A percentile compares a stretch with the other conserved stretches of the same genome.
These are phyloP conservation scores for Arctium minus DNA, from an alignment of 129 eudicot species.

Conservation along the genomic window DNA sequence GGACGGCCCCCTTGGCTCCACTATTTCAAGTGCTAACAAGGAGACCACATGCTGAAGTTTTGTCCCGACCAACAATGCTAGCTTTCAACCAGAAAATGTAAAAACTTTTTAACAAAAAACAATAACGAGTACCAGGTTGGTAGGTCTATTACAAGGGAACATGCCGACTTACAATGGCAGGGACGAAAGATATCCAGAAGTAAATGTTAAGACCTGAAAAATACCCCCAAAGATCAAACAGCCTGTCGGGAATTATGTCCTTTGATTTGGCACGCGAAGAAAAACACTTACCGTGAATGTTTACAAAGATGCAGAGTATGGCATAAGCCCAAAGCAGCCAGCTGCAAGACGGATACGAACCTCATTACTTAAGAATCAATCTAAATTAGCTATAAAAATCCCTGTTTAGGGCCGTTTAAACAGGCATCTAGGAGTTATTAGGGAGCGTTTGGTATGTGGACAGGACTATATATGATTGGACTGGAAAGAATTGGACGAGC, in stretches of 20 bases:
- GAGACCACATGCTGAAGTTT: constrained; percentile 99
- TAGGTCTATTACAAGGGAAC: background rate
- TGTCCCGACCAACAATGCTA: constrained; percentile 88
- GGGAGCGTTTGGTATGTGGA: too few species aligned
- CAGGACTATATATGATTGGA: too few species aligned
- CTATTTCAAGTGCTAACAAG: constrained; percentile 83
- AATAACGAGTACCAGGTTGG: background rate
- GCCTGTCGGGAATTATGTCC: background rate
- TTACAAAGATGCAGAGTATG: constrained; percentile 82
- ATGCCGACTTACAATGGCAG: constrained; percentile 75
- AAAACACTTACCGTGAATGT: constrained; percentile 69
- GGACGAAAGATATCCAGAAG: constrained; percentile 95
- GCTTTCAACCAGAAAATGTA: constrained; percentile 39
- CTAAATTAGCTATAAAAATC: background rate
- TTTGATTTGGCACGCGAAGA: background rate
- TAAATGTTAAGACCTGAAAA: constrained; percentile 83
- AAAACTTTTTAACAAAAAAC: background rate
- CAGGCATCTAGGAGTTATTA: too few species aligned
- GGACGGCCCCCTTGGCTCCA: constrained; percentile 66
- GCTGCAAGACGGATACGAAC: constrained; percentile 44
- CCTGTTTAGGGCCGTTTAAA: background rate
- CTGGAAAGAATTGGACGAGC: background rate
- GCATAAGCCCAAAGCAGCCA: constrained; percentile 99
- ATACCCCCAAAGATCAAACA: constrained; percentile 7
- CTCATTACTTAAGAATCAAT: background rate